Conservation (phyloP, 495 filamentous ascomycete species). For the Penicillium robsamsonii region DNA sequence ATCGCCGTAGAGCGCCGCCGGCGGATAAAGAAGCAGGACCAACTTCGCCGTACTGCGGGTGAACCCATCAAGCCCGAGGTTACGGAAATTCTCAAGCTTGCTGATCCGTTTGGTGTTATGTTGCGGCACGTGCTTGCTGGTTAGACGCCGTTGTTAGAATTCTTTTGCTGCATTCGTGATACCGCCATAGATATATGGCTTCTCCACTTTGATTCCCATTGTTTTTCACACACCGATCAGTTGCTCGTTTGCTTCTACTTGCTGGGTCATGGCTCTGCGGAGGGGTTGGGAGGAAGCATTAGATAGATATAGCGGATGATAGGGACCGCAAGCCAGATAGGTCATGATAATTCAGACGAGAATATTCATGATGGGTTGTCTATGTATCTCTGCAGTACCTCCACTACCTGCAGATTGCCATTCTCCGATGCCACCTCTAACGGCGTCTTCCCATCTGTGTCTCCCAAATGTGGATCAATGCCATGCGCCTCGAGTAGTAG, state of each 20-base stretch:
- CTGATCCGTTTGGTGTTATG: conserved; percentile 77
- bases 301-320: conserved; percentile 2
- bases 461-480: conserved; percentile 5
- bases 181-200: conserved; percentile 5
- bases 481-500: conserved; percentile 18
- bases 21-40: conserved; percentile 70
- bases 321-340: not conserved
- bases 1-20: conserved; percentile 81
- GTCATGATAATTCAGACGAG: not conserved
- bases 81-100: conserved; percentile 72
- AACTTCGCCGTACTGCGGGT: conserved; percentile 76
- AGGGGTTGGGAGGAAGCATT: not conserved
- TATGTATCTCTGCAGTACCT: not conserved
- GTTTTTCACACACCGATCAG: conserved; percentile 1
- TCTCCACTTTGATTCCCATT: not conserved
- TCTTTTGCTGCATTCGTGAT: not conserved
- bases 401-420: not conserved
- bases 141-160: conserved; percentile 30
- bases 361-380: not conserved
- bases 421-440: conserved; percentile 9
- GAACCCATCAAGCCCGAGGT: conserved; percentile 86
- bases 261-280: conserved; percentile 1
- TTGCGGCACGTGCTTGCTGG: conserved; percentile 82
- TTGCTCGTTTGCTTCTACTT: not conserved
- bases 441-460: conserved; percentile 8